Conservation (phyloP, 306 rosid genomes). For the Psophocarpus tetragonolobus region DNA sequence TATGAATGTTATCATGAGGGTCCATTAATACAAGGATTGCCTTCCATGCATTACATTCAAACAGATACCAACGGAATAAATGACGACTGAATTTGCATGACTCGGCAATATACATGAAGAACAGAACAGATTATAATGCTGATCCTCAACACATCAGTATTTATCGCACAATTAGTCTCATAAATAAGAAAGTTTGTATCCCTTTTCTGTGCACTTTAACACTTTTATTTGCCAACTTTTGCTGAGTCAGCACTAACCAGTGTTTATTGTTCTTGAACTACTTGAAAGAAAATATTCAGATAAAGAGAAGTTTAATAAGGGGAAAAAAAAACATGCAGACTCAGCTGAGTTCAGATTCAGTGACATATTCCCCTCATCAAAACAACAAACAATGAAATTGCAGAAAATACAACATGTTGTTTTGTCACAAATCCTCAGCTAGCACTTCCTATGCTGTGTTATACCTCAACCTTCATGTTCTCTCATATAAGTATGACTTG, state of each 20-base stretch:
- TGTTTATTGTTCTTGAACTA: not conserved
- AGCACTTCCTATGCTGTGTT: not conserved
- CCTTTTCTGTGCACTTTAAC: not conserved
- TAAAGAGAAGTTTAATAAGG: not conserved
- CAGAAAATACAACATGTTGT: not conserved
- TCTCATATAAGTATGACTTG: not conserved
- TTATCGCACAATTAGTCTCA: not conserved
- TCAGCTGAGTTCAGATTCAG: not conserved
- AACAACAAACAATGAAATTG: not conserved
- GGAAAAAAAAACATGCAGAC: not conserved
- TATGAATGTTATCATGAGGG: not conserved
- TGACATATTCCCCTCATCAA: not conserved
- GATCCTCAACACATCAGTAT: not conserved
- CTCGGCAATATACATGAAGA: not conserved
- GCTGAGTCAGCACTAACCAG: not conserved
- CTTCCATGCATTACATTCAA: not conserved
- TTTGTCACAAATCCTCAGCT: slow-evolving; percentile 4
- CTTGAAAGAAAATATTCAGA: not conserved
- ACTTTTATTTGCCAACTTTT: not conserved
- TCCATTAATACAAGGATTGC: not conserved
- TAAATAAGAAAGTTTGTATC: not conserved
- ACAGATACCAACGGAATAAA: not conserved
- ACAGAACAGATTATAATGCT: not conserved
- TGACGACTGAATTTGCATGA: not conserved
- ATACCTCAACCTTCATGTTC: not conserved